Evolutionary conservation across 768 basidiomycete species (phyloP), one percentile per base, ranked within the genome.

Genomic region (Cystobasidium tubakii): DNA sequence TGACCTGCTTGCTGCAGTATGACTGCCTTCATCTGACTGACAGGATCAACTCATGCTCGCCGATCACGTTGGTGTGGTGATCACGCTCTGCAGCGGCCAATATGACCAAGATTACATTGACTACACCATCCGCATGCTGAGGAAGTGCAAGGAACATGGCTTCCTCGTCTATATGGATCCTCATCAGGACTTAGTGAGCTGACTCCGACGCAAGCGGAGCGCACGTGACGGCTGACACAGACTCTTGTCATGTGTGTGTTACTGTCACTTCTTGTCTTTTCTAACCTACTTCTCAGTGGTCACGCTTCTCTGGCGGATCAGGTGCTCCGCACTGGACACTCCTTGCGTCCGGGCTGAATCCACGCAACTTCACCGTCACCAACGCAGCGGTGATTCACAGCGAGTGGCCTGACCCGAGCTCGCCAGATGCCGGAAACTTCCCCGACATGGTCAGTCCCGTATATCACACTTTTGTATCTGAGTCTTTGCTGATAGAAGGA

Each of bases 281-380:
- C 15, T n/a, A 21, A 17, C 46, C 21, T 21, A 21, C 21, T 15
- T 9, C 25, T 2, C 77, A 95, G 90, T 98, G 92, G 90, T 95
- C 93, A 0, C 90, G 95, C 54, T 95, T 92, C 83, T 89, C 90
- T 21, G 92, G 92, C 23, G 95, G 95, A 9, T 92, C 91, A 1
- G 94, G 94, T 15, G 94, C 94, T 0, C 94, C 94, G 0, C 93
- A 87, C 79, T 97, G 94, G 94, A 93, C 91, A 0, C 85, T 96
- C 10, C 83, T 85, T 6, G 94, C 93, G 0, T 95, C 92, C 79
- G 95, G 94, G 13, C 87, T 98, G 75, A 84, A 97, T 78, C 91
- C 94, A 0, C 85, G 87, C 66, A 86, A 90, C 76, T 87, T 98
- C 77, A 91, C 90, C 0, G 85, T 88, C 0, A 96, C 94, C 0